Percentiles rank a stretch among this genome's conserved stretches.
Conservation (phyloP, 2,329 filamentous ascomycete genomes). For the Clarireedia paspali region DNA sequence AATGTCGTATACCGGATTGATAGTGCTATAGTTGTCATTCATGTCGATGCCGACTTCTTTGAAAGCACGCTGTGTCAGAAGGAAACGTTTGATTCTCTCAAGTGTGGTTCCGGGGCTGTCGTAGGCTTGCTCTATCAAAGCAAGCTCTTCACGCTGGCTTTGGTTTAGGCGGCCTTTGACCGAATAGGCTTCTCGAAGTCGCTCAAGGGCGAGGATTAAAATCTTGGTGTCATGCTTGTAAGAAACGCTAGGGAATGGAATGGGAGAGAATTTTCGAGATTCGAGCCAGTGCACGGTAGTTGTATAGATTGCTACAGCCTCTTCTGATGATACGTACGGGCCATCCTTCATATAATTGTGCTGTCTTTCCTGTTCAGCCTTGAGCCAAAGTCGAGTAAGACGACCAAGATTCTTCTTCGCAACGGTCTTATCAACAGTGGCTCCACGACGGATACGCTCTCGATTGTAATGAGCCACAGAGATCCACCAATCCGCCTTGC, state of each 20-base stretch:
- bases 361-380: slow-evolving; percentile 95
- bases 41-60: slow-evolving; percentile 99
- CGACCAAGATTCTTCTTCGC: slow-evolving; percentile 98
- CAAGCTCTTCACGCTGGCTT: slow-evolving; percentile 92
- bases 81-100: slow-evolving; percentile 93
- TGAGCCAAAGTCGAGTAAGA: slow-evolving; percentile 90
- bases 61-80: slow-evolving; percentile 94
- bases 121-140: slow-evolving; percentile 95
- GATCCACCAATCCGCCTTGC: slow-evolving; percentile 99
- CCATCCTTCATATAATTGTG: slow-evolving; percentile 99
- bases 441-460: slow-evolving; percentile 90
- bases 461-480: slow-evolving; percentile 98
- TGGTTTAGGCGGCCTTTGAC: slow-evolving; percentile 96
- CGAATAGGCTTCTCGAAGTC: slow-evolving; percentile 89
- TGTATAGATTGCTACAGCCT: slow-evolving; percentile 97
- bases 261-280: slow-evolving; percentile 95
- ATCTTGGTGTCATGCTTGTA: slow-evolving; percentile 99
- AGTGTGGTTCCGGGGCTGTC: slow-evolving; percentile 94
- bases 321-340: slow-evolving; percentile 95
- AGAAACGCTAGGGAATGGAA: slow-evolving; percentile 96
- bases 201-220: slow-evolving; percentile 86
- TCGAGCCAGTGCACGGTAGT: slow-evolving; percentile 99
- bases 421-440: slow-evolving; percentile 97
- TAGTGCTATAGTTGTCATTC: slow-evolving; percentile 99
- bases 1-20: slow-evolving; percentile 98